Conservation (phyloP, 179 eudicot species). For the Corrigiola litoralis region DNA sequence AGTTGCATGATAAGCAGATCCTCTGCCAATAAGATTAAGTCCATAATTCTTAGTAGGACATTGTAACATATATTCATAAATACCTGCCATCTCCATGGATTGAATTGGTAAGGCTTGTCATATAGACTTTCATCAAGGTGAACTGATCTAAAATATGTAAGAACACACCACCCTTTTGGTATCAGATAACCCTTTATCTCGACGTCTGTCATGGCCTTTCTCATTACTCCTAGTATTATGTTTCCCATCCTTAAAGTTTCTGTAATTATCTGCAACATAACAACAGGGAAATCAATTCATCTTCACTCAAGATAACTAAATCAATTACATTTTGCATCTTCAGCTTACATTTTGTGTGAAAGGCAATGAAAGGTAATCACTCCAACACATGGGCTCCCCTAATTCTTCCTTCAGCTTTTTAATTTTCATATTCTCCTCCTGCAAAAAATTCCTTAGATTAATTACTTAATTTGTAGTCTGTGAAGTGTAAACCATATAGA, state of each 20-base stretch:
- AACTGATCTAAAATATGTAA: conserved; percentile 74
- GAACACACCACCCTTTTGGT: conserved; percentile 88
- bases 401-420: conserved; percentile 49
- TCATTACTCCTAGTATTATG: conserved; percentile 71
- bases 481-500: no score
- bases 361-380: conserved; percentile 67
- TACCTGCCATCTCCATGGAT: conserved; percentile 98
- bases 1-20: no score
- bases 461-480: no score
- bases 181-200: conserved; percentile 67
- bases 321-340: no score
- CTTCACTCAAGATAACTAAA: no score
- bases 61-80: conserved; percentile 13
- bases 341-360: conserved; percentile 77
- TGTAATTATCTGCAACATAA: conserved; percentile 56
- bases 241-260: conserved; percentile 87
- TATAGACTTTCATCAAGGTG: conserved; percentile 64
- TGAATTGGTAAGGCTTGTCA: conserved; percentile 59
- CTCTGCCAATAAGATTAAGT: no score
- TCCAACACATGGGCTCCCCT: conserved; percentile 62
- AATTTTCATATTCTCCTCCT: conserved; percentile 83
- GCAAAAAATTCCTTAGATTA: no score
- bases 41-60: background rate
- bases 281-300: no score
- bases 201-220: conserved; percentile 84